Conservation (phyloP, 2,329 filamentous ascomycete genomes). For the Cadophora luteo-olivacea region DNA sequence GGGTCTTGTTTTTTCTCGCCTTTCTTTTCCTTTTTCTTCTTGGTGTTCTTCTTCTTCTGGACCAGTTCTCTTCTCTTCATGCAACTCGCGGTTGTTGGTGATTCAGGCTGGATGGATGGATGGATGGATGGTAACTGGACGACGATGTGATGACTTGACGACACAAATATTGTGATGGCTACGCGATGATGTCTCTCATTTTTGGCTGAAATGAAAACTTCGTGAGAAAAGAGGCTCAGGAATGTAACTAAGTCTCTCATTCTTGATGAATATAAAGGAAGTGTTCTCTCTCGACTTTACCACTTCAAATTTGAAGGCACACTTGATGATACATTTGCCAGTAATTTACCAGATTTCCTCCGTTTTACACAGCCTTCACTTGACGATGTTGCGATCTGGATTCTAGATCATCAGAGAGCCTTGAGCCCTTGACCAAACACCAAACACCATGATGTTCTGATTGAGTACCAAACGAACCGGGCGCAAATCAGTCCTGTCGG, state of each 20-base stretch:
- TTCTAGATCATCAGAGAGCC: background rate
- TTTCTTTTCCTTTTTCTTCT: background rate
- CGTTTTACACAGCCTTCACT: background rate
- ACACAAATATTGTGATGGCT: background rate
- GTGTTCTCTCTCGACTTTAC: background rate
- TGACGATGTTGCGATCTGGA: no score
- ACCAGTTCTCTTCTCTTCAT: background rate
- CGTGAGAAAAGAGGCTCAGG: background rate
- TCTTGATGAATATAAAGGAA: conserved; percentile 6
- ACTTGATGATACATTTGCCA: background rate
- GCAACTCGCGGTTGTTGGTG: background rate
- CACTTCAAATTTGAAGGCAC: background rate
- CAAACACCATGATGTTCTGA: background rate
- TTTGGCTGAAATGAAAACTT: background rate
- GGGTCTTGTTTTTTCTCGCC: background rate
- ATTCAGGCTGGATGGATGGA: background rate
- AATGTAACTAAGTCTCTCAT: conserved; percentile 2
- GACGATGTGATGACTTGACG: background rate
- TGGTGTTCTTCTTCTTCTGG: background rate
- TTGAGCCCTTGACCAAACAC: no score
- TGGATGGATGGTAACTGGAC: background rate
- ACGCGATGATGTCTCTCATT: background rate
- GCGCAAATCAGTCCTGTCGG: background rate
- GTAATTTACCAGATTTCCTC: background rate
- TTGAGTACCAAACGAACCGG: background rate